Conservation (phyloP, 176 grass and related monocot genomes). For the Oryza coarctata region DNA sequence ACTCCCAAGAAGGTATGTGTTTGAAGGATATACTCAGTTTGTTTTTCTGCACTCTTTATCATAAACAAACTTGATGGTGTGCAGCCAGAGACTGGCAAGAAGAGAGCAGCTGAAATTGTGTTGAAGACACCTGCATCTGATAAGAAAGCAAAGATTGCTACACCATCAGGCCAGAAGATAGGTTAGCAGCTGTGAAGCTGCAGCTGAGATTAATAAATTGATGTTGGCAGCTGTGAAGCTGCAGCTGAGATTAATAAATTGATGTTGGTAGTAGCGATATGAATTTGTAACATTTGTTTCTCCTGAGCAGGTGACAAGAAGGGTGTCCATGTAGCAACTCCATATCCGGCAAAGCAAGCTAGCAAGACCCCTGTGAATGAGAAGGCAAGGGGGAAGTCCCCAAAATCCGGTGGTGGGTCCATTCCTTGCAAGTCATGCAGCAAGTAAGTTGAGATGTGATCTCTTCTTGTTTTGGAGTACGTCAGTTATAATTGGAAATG, state of each 20-base stretch:
- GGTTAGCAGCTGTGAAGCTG: conserved; percentile 27
- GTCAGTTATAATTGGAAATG: neutral
- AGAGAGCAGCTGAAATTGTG: conserved; percentile 42
- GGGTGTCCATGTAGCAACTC: conserved; percentile 66
- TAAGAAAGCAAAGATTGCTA: conserved; percentile 78
- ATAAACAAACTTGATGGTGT: neutral
- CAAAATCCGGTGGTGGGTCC: conserved; percentile 60
- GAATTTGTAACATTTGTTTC: neutral
- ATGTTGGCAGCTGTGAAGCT: neutral
- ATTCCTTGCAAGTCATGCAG: conserved; percentile 63
- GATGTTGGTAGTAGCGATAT: neutral
- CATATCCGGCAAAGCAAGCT: conserved; percentile 68
- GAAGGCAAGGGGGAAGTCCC: conserved; percentile 48
- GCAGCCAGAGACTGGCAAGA: conserved; percentile 65
- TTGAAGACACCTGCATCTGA: conserved; percentile 62
- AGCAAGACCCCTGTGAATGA: conserved; percentile 60
- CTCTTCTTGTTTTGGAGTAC: neutral
- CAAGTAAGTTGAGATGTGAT: conserved; percentile 51
- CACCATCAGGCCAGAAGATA: conserved; percentile 65
- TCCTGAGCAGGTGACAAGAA: conserved; percentile 60
- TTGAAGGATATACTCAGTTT: neutral
- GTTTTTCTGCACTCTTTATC: neutral
- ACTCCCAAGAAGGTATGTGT: conserved; percentile 72
- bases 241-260: neutral
- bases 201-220: neutral